Evolutionary conservation across 2,329 filamentous ascomycete genomes (phyloP).

Genomic region (Apiospora marii): DNA sequence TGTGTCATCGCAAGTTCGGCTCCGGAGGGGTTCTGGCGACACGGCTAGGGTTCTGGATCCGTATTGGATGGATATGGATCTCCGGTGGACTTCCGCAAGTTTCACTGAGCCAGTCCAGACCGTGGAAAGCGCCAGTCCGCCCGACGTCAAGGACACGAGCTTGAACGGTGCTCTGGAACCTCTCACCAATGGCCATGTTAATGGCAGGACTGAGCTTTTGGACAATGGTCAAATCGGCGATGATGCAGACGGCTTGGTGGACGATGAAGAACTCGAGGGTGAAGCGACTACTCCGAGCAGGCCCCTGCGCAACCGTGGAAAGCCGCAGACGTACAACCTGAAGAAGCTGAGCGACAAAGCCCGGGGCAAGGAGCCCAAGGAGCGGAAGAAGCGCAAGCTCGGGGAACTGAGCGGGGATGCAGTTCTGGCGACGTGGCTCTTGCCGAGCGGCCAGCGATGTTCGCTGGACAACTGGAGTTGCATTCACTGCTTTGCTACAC

Average conservation of each 20-base stretch:
- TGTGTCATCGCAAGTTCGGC: constrained; percentile 35
- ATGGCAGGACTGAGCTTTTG: constrained; percentile 37
- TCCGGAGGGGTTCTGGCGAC: constrained; percentile 37
- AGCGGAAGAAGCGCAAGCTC: constrained; percentile 48
- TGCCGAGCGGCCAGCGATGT: constrained; percentile 55
- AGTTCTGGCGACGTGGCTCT: constrained; percentile 52
- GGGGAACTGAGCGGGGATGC: constrained; percentile 36
- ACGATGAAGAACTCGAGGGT: constrained; percentile 50
- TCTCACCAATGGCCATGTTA: constrained; percentile 44
- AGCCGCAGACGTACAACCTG: constrained; percentile 64
- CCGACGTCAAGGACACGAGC: constrained; percentile 53
- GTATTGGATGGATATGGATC: constrained; percentile 41
- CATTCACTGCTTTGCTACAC: constrained; percentile 56
- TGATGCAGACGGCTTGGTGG: constrained; percentile 36
- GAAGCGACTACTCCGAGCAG: constrained; percentile 60
- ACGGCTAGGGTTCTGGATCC: constrained; percentile 33
- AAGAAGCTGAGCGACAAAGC: constrained; percentile 66
- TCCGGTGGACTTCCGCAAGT: constrained; percentile 41
- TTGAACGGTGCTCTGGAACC: constrained; percentile 43
- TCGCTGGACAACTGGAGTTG: constrained; percentile 59
- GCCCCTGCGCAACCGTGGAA: constrained; percentile 56
- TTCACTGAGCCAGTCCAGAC: background rate
- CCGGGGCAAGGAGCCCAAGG: constrained; percentile 58
- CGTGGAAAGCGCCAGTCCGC: constrained; percentile 41
- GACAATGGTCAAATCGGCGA: constrained; percentile 35